Conservation (phyloP, 1,284 basidiomycete genomes). For the Pseudozyma sp. region DNA sequence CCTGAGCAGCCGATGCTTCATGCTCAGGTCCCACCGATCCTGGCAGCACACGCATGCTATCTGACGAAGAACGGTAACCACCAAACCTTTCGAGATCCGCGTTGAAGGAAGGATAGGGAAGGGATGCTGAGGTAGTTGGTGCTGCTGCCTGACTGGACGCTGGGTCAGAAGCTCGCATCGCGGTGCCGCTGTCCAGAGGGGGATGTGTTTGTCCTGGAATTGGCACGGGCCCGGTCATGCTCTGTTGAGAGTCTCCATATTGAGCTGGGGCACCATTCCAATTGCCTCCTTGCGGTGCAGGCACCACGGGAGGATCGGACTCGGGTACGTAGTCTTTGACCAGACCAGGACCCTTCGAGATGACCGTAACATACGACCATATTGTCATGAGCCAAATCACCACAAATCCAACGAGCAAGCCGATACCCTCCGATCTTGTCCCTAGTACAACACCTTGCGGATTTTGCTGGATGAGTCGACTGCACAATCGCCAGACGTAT, state of each 20-base stretch:
- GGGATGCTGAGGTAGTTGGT: background rate
- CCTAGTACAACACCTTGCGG: conserved; percentile 30
- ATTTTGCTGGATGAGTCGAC: conserved; percentile 46
- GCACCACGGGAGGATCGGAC: conserved; percentile 20
- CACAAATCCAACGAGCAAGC: conserved; percentile 55
- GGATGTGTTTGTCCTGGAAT: conserved; percentile 14
- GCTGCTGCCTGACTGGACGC: background rate
- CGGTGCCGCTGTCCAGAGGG: conserved; percentile 1
- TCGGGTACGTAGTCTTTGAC: conserved; percentile 56
- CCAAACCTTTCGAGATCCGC: conserved; percentile 37
- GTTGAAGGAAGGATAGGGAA: conserved; percentile 33
- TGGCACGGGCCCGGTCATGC: conserved; percentile 9
- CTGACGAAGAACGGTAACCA: conserved; percentile 32
- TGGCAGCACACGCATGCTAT: conserved; percentile 48
- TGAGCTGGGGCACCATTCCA: conserved; percentile 5
- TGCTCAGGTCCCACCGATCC: conserved; percentile 39
- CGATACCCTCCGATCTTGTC: conserved; percentile 44
- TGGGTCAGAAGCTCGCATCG: background rate
- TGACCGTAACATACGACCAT: conserved; percentile 60
- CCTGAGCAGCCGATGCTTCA: conserved; percentile 4
- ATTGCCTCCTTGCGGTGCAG: background rate
- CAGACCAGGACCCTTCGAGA: conserved; percentile 57
- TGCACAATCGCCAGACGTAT: conserved; percentile 57
- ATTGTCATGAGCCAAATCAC: conserved; percentile 59
- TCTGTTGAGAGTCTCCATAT: conserved; percentile 1